phyloP scores from a whole-genome alignment of 345 rosid species.

The Eutrema heterophyllum region DNA sequence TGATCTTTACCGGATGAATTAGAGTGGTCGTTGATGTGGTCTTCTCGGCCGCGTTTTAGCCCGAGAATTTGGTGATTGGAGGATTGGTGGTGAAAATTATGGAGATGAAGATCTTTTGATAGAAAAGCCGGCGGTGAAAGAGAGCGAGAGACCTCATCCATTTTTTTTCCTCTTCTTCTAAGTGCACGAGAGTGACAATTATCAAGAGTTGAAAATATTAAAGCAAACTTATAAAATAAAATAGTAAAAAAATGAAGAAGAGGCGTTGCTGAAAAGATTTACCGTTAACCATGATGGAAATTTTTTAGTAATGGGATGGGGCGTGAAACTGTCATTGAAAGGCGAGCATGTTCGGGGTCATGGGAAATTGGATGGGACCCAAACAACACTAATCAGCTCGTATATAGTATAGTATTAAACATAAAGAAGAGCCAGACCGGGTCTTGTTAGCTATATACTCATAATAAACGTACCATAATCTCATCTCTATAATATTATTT shows the following conservation, averaged over 20 bases:
- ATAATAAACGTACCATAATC: neutral
- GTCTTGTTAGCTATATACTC: neutral
- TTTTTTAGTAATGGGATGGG: neutral
- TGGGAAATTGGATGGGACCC: conserved; percentile 9
- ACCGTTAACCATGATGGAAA: neutral
- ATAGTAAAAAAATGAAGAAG: neutral
- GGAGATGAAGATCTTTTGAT: conserved; percentile 29
- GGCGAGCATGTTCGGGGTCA: conserved; percentile 6
- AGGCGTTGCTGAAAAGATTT: neutral
- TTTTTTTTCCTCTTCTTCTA: neutral
- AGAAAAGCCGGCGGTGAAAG: conserved; percentile 9
- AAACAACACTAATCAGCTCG: neutral
- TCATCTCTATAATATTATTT: too few relatives aligned
- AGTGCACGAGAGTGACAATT: neutral
- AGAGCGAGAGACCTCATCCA: conserved; percentile 68
- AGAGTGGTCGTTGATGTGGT: conserved; percentile 9
- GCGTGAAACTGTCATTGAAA: neutral
- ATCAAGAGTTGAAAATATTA: neutral
- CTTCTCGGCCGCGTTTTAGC: conserved; percentile 54
- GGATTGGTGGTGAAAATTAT: neutral
- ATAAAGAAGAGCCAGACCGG: neutral
- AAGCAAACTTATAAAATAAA: neutral
- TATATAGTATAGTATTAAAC: neutral
- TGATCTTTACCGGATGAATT: conserved; percentile 31
- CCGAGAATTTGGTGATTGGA: conserved; percentile 35